Percentiles rank a stretch among this genome's conserved stretches.
Conservation (phyloP, 2,329 filamentous ascomycete species). For the Cladorrhinum sp. region DNA sequence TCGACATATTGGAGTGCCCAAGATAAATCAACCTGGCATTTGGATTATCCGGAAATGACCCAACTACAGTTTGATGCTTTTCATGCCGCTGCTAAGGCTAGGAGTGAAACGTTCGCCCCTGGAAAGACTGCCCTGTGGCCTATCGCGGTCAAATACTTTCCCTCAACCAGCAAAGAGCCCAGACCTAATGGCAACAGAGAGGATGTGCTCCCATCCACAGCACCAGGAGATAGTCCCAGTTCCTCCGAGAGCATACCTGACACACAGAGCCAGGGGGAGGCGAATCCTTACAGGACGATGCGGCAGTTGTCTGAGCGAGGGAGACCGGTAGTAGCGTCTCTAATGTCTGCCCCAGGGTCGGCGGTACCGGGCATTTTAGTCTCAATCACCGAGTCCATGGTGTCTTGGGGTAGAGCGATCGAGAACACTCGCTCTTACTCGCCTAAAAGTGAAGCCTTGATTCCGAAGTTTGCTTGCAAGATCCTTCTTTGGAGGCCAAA, state of each 20-base stretch:
- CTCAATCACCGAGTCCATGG: constrained; percentile 62
- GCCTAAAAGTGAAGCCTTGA: constrained; percentile 60
- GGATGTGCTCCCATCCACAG: constrained; percentile 15
- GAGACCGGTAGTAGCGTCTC: constrained; percentile 56
- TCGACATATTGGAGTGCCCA: constrained; percentile 55
- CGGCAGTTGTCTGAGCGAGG: constrained; percentile 30
- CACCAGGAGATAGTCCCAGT: constrained; percentile 10
- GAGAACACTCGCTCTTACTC: constrained; percentile 67
- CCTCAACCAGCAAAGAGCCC: constrained; percentile 35
- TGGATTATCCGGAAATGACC: constrained; percentile 63
- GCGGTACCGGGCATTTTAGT: constrained; percentile 61
- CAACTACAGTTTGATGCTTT: constrained; percentile 57
- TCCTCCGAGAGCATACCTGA: constrained; percentile 29
- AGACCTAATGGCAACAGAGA: neutral
- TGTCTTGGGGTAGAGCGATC: constrained; percentile 72
- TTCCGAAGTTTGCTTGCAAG: constrained; percentile 80
- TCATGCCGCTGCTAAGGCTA: constrained; percentile 46
- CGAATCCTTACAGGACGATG: constrained; percentile 19
- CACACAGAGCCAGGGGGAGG: constrained; percentile 37
- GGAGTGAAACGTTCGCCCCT: constrained; percentile 53
- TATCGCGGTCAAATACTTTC: constrained; percentile 57
- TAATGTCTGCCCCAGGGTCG: constrained; percentile 66
- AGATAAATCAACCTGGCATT: constrained; percentile 56
- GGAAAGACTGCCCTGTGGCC: constrained; percentile 52
- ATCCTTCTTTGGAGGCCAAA: constrained; percentile 70